Evolutionary conservation across 2,329 filamentous ascomycete genomes (phyloP), one percentile per base, ranked within the genome.

Genomic region (Cercospora zeae-maydis): DNA sequence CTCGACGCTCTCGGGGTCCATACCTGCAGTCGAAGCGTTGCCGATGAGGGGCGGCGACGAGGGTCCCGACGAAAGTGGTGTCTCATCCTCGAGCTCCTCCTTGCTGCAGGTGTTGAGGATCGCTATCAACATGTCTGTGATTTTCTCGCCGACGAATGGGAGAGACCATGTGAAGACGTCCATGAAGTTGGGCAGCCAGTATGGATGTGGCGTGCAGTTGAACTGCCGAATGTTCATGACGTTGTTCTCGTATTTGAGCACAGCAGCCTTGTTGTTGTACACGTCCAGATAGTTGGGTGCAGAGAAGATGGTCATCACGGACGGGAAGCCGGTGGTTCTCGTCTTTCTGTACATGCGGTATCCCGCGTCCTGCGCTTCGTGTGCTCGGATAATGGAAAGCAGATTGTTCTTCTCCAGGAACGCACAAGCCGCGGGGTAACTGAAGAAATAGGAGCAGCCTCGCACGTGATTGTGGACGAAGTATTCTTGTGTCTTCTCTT

Each of bases 181-280:
- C 95, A 99, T 99, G 76, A 99, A 99, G 82, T 99, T 99, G 60
- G 95, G 95, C 54, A 99, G 86, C 95, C 95, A 99, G 83, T 99
- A 99, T 6, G 95, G 95, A 77, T 99, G 95, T 34, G 95, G 95
- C 21, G 95, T 98, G 85, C 93, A 99, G 83, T 99, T 99, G 82
- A 99, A 99, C 78, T 99, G 95, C 63, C 95, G 87, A 75, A 99
- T 99, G 82, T 99, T 99, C 95, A 99, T 99, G 65, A 99, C 95
- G 75, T 99, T 99, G 80, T 99, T 99, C 81, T 99, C 95, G 77
- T 99, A 99, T 81, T 99, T 99, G 73, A 99, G 83, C 42, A 99
- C 95, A 0, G 95, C 95, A 1, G 95, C 95, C 83, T 99, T 99
- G 84, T 99, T 99, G 86, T 99, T 99, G 81, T 99, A 99, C 37